A percentile compares a stretch with the other conserved stretches of the same genome.
phyloP scores from a whole-genome alignment of 805 yeast genomes.

The Naumovozyma castellii region DNA sequence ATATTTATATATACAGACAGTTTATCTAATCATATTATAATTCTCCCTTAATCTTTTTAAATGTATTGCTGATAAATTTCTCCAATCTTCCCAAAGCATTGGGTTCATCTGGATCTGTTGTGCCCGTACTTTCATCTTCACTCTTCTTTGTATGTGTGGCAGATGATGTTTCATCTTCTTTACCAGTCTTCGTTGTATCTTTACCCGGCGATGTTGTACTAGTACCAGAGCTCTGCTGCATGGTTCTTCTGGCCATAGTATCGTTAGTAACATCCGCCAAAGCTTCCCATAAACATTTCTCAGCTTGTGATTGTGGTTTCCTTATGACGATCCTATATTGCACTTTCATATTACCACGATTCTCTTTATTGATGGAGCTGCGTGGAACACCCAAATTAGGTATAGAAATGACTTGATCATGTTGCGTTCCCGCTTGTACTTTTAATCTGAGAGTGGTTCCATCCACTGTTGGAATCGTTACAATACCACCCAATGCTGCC shows the following conservation, averaged over 20 bases:
- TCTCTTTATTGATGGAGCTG: slow-evolving; percentile 32
- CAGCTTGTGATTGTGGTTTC: slow-evolving; percentile 73
- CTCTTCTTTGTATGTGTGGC: slow-evolving; percentile 3
- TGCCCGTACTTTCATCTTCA: background rate
- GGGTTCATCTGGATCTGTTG: slow-evolving; percentile 21
- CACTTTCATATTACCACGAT: slow-evolving; percentile 76
- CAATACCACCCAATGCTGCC: slow-evolving; percentile 89
- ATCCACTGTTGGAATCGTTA: slow-evolving; percentile 83
- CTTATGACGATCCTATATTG: slow-evolving; percentile 60
- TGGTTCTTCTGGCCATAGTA: slow-evolving; percentile 58
- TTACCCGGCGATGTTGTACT: background rate
- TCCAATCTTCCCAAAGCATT: slow-evolving; percentile 43
- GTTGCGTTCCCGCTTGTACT: slow-evolving; percentile 77
- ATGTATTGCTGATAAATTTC: slow-evolving; percentile 47
- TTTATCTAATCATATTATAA: slow-evolving; percentile 5
- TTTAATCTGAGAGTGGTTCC: slow-evolving; percentile 68
- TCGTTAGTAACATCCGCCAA: slow-evolving; percentile 87
- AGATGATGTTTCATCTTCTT: slow-evolving; percentile 1
- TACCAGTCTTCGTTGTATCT: background rate
- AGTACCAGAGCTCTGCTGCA: slow-evolving; percentile 4
- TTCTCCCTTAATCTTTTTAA: slow-evolving; percentile 38
- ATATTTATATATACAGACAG: no score
- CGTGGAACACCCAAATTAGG: slow-evolving; percentile 85
- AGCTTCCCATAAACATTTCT: slow-evolving; percentile 83
- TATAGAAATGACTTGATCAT: slow-evolving; percentile 61